These are phyloP conservation scores for Herpetomonas muscarum DNA, from an alignment of 208 protist species.

Conservation along the genomic window DNA sequence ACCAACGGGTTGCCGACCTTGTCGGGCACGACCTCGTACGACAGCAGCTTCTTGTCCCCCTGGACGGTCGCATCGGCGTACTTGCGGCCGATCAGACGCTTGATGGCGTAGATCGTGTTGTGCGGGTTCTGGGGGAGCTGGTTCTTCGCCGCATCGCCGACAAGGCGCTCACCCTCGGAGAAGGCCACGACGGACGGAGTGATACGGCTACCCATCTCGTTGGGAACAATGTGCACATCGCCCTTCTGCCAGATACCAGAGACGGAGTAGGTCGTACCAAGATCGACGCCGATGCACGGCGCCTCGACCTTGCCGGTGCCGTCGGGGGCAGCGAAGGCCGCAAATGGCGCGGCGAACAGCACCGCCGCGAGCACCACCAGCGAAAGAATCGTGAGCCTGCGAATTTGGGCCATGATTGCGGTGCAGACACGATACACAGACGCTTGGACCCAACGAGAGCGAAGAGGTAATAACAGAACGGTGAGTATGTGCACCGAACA, in stretches of 20 bases:
- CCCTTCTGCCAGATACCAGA: constrained; percentile 95
- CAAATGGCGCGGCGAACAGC: constrained; percentile 15
- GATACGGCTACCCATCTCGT: constrained; percentile 98
- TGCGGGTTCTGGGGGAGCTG: constrained; percentile 87
- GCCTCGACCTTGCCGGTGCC: constrained; percentile 72
- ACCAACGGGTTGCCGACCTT: constrained; percentile 85
- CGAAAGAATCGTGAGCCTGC: no score
- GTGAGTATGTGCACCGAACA: no score
- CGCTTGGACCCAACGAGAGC: no score
- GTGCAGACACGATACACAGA: no score
- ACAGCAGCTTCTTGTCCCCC: constrained; percentile 94
- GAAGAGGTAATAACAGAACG: no score
- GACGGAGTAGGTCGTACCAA: constrained; percentile 96
- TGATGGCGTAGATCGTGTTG: constrained; percentile 94
- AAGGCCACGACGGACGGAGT: constrained; percentile 99
- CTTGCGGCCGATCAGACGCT: constrained; percentile 92
- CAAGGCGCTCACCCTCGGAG: constrained; percentile 89
- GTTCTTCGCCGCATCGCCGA: constrained; percentile 95
- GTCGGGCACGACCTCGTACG: constrained; percentile 89
- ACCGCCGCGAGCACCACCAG: constrained; percentile 2
- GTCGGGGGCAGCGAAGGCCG: constrained; percentile 29
- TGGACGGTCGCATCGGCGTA: constrained; percentile 91
- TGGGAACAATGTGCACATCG: constrained; percentile 96
- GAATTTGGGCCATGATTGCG: no score
- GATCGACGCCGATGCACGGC: constrained; percentile 92